Evolutionary conservation across 2,329 filamentous ascomycete species (phyloP).

Genomic region (Phyllosticta paracitricarpa): DNA sequence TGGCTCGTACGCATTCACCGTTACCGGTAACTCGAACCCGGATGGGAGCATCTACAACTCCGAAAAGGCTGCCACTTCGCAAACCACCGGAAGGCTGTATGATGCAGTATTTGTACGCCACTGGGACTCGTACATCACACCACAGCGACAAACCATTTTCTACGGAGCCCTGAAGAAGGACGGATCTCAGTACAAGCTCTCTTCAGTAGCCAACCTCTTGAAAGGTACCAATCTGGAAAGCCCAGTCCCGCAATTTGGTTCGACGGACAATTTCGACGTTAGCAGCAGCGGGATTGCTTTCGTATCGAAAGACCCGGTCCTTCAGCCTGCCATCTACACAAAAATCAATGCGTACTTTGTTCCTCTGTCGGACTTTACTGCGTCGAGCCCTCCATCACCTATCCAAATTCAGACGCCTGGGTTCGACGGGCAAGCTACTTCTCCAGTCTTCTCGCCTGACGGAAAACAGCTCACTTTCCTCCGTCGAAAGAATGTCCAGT

Average conservation of each 20-base stretch:
- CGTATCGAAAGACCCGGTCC: constrained; percentile 61
- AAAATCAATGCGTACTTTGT: constrained; percentile 74
- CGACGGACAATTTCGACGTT: constrained; percentile 70
- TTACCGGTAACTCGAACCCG: constrained; percentile 53
- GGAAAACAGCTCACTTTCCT: constrained; percentile 65
- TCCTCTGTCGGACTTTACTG: constrained; percentile 51
- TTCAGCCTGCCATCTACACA: constrained; percentile 65
- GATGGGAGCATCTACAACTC: constrained; percentile 61
- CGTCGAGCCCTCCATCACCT: constrained; percentile 40
- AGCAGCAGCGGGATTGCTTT: constrained; percentile 57
- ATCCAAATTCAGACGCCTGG: constrained; percentile 46
- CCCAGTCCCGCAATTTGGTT: constrained; percentile 71
- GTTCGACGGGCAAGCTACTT: constrained; percentile 54
- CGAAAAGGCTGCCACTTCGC: constrained; percentile 47
- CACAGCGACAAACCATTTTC: constrained; percentile 57
- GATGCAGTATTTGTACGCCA: constrained; percentile 68
- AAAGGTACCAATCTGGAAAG: constrained; percentile 49
- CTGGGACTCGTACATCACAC: constrained; percentile 71
- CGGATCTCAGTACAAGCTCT: constrained; percentile 24
- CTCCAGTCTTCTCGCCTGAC: constrained; percentile 64
- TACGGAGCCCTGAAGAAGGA: constrained; percentile 48
- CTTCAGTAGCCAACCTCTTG: constrained; percentile 53
- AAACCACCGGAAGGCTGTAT: constrained; percentile 61
- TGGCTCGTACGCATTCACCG: constrained; percentile 34
- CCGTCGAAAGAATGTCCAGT: constrained; percentile 65